Percentiles rank a stretch among this genome's conserved stretches.
Evolutionary conservation across 495 filamentous ascomycete genomes (phyloP).

Genomic region (Neurospora tetraspora): DNA sequence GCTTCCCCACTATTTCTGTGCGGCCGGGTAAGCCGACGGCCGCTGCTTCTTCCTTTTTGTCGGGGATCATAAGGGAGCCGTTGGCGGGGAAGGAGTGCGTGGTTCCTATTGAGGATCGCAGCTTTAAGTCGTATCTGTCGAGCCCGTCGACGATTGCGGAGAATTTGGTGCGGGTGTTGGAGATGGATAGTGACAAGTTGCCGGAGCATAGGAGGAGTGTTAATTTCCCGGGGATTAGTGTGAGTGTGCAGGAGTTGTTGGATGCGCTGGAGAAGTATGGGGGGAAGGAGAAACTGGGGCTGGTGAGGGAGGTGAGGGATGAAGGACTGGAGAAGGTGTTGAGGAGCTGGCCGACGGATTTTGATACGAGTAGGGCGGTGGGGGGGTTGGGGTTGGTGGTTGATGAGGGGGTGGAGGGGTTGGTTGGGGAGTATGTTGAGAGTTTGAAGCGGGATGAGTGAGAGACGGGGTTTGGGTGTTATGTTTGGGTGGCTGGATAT

Average conservation of each 20-base stretch:
- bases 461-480: not conserved
- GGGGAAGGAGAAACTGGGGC: constrained; percentile 53
- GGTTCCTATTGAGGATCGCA: constrained; percentile 47
- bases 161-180: constrained; percentile 58
- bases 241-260: constrained; percentile 65
- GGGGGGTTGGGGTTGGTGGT: constrained; percentile 45
- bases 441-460: constrained; percentile 14
- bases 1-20: constrained; percentile 68
- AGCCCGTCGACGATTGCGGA: constrained; percentile 56
- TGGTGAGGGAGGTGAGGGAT: constrained; percentile 58
- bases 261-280: constrained; percentile 61
- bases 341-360: constrained; percentile 61
- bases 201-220: constrained; percentile 49
- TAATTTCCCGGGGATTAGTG: constrained; percentile 64
- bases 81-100: constrained; percentile 53
- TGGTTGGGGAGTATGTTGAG: constrained; percentile 33
- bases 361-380: constrained; percentile 50
- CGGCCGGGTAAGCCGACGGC: constrained; percentile 63
- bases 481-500: not conserved
- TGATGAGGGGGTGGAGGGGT: constrained; percentile 32
- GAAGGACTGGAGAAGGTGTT: constrained; percentile 58
- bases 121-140: constrained; percentile 57
- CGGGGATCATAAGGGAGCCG: constrained; percentile 50
- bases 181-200: constrained; percentile 44
- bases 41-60: constrained; percentile 75